These are phyloP conservation scores for Vitis vinifera DNA, from an alignment of 164 flowering plant genomes.

Conservation along the genomic window DNA sequence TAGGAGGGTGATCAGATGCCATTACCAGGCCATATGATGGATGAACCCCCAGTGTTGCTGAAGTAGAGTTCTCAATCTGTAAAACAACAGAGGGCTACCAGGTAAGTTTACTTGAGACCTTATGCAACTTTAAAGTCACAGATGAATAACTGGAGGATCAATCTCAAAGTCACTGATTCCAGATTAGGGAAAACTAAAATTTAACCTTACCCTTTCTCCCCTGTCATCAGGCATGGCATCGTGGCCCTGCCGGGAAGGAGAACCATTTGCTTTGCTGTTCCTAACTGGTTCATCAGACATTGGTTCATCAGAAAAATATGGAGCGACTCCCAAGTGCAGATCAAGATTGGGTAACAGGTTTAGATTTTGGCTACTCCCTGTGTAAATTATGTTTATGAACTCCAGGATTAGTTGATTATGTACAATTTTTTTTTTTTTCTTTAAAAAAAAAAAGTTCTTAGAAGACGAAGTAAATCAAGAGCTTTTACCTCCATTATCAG, in stretches of 20 bases:
- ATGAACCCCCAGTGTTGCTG: conserved; percentile 13
- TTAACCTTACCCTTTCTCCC: conserved; percentile 22
- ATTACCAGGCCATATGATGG: conserved; percentile 20
- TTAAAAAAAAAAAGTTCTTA: background rate
- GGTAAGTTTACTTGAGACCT: too few species aligned
- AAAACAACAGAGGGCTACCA: background rate
- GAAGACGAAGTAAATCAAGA: background rate
- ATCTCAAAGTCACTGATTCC: background rate
- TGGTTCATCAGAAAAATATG: conserved; percentile 9
- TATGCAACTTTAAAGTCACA: too few species aligned
- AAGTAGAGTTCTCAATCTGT: conserved; percentile 20
- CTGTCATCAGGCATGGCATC: conserved; percentile 15
- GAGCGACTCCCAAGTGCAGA: conserved; percentile 44
- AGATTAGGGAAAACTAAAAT: too few species aligned
- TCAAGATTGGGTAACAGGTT: conserved; percentile 22
- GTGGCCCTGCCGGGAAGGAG: conserved; percentile 7
- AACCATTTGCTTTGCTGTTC: background rate
- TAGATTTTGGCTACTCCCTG: conserved; percentile 13
- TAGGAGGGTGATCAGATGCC: conserved; percentile 31
- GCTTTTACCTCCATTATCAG: conserved; percentile 17
- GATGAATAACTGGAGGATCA: too few species aligned
- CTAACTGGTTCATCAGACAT: too few species aligned
- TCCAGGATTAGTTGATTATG: background rate
- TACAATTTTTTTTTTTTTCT: background rate
- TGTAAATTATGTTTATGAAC: background rate